These are phyloP conservation scores for Lasiosphaeria ovina DNA, from an alignment of 495 filamentous ascomycete species.

Conservation along the genomic window DNA sequence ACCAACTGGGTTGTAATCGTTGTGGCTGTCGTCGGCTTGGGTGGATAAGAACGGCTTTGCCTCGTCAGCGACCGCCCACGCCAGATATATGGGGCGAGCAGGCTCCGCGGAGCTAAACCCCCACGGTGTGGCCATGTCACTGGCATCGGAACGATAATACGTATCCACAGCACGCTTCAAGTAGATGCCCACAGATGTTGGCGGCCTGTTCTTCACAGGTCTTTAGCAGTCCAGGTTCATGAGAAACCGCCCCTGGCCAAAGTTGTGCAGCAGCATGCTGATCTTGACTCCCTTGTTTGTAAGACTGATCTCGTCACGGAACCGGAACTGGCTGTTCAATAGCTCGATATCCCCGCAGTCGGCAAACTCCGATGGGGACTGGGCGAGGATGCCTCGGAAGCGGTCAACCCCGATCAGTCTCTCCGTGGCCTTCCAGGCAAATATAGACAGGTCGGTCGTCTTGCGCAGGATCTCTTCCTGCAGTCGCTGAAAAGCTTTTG, in stretches of 20 bases:
- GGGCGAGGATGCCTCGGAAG: neutral
- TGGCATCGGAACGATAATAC: neutral
- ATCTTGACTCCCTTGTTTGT: neutral
- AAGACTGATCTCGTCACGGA: neutral
- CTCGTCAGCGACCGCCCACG: no score
- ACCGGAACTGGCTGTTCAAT: neutral
- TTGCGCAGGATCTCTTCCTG: conserved; percentile 15
- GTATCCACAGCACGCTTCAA: neutral
- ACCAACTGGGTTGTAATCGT: neutral
- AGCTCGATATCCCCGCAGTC: neutral
- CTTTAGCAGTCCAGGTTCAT: neutral
- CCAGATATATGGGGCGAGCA: no score
- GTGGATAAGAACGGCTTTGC: no score
- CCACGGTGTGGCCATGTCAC: neutral
- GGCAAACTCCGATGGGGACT: neutral
- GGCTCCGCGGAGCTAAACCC: no score
- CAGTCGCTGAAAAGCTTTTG: conserved; percentile 16
- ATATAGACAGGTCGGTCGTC: conserved; percentile 6
- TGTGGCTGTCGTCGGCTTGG: neutral
- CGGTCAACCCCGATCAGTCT: no score
- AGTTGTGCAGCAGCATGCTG: neutral
- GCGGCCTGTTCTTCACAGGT: neutral
- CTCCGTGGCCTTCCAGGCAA: conserved; percentile 12
- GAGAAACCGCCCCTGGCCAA: neutral
- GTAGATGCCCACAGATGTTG: neutral